Conservation (phyloP, 768 basidiomycete genomes). For the Naganishia vaughanmartiniae region DNA sequence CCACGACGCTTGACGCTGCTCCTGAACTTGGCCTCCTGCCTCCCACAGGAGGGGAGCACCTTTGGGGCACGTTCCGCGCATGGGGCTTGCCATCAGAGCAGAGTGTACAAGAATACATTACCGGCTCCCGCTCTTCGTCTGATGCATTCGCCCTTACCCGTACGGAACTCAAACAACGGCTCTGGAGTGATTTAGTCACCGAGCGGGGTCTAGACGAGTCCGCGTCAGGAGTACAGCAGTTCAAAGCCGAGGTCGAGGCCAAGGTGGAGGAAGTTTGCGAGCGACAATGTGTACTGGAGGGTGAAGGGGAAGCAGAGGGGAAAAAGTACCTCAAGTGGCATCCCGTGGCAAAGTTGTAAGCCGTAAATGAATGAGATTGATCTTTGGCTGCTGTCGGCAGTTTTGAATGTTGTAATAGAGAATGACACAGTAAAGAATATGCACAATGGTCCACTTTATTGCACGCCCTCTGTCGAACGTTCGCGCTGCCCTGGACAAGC, state of each 20-base stretch:
- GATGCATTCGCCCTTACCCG: constrained; percentile 63
- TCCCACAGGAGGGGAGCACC: constrained; percentile 35
- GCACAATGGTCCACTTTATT: too few species aligned
- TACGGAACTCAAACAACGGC: constrained; percentile 64
- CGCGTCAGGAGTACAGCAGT: neutral
- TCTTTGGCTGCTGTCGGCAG: too few species aligned
- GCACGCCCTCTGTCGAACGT: too few species aligned
- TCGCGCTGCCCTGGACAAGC: too few species aligned
- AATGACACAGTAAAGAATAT: too few species aligned
- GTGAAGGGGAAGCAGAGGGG: constrained; percentile 47
- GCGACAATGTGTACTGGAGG: constrained; percentile 66
- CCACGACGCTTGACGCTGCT: constrained; percentile 56
- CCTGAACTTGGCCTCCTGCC: constrained; percentile 49
- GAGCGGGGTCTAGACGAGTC: constrained; percentile 56
- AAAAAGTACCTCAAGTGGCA: constrained; percentile 28
- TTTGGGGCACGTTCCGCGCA: constrained; percentile 55
- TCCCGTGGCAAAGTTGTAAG: constrained; percentile 25
- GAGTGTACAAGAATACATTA: constrained; percentile 67
- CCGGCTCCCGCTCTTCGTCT: constrained; percentile 63
- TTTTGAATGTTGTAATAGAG: too few species aligned
- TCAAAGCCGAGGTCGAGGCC: constrained; percentile 16
- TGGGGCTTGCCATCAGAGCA: constrained; percentile 69
- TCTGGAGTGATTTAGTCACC: constrained; percentile 57
- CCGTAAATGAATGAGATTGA: too few species aligned
- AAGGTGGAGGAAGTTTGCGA: constrained; percentile 22